Evolutionary conservation across 78 protist species (phyloP).

Genomic region (Pigoraptor vietnamica): DNA sequence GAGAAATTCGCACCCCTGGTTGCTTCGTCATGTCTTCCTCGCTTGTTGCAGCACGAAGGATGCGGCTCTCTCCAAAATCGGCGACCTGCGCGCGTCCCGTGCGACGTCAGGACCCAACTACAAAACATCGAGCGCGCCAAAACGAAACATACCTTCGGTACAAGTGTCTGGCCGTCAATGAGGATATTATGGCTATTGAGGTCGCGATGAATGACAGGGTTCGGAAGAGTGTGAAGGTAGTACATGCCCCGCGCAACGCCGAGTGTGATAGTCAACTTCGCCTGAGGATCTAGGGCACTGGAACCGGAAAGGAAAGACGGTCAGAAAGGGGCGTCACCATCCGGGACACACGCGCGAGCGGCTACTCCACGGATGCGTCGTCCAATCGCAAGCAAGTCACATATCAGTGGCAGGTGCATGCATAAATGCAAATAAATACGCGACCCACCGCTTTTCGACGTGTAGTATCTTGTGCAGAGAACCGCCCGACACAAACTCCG

Average conservation of each 20-base stretch:
- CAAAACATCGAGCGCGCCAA: not conserved
- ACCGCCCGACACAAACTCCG: not conserved
- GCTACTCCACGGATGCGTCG: too few relatives aligned
- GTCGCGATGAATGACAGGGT: conserved; percentile 32
- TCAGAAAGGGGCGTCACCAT: too few relatives aligned
- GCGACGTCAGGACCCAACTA: too few relatives aligned
- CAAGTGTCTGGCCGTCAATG: too few relatives aligned
- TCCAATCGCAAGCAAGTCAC: too few relatives aligned
- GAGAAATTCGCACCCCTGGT: not conserved
- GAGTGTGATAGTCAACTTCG: not conserved
- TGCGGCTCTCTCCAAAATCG: not conserved
- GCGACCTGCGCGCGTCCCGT: too few relatives aligned
- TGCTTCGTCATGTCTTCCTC: not conserved
- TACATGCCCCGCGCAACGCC: conserved; percentile 2
- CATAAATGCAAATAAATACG: too few relatives aligned
- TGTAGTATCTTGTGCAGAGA: not conserved
- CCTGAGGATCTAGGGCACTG: not conserved
- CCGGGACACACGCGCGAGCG: too few relatives aligned
- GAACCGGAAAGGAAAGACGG: too few relatives aligned
- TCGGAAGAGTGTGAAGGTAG: conserved; percentile 3
- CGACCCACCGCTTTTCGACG: too few relatives aligned
- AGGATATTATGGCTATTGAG: conserved; percentile 27
- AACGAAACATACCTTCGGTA: too few relatives aligned
- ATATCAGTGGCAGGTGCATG: too few relatives aligned
- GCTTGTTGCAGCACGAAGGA: not conserved